Evolutionary conservation across 257 asterid genomes (phyloP), one percentile per base, ranked within the genome.

Genomic region (Fraxinus pennsylvanica): DNA sequence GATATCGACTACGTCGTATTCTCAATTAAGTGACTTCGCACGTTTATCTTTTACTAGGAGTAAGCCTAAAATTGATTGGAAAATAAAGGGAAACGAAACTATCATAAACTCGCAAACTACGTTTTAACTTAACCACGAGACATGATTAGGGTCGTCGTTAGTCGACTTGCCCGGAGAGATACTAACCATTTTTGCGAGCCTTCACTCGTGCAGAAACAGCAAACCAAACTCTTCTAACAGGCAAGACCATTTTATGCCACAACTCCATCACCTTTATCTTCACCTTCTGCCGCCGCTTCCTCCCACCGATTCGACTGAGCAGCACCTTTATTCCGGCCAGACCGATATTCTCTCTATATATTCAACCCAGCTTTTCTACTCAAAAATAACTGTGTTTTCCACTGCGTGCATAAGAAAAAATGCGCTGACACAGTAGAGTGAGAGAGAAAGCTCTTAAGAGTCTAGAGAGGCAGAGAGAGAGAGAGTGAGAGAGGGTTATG

Each of bases 191-290:
- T 75, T 90, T 92, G 0, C 88, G 92, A 79, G 90, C 85, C 77
- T 85, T 93, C 36, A 84, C 86, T 5, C 95, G 95, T 74, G 88
- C 79, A 19, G 98, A 88, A 68, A 92, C 88, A 65, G 92, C 72
- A 71, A 85, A 80, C 95, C 93, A 90, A 76, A 84, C 96, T 79
- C 91, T 87, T 57, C 95, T 81, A 52, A 93, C 91, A 35, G 98
- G 98, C 75, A 92, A 92, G 15, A 86, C 94, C 82, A 93, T 87
- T 77, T 88, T 93, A 41, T 86, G 91, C 95, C 91, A 90, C 94
- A 86, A 90, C 80, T 90, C 92, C 89, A 86, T 88, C 83, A 84
- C 87, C 45, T 39, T 39, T 39, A 8, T 39, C 45, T 39, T 39
- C 45, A 39, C 45, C 84, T 81, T 93, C 88, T 82, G 79, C 89